Percentiles rank a stretch among this genome's conserved stretches.
Evolutionary conservation across 176 grass and related monocot genomes (phyloP).

Genomic region (Aegilops longissima): DNA sequence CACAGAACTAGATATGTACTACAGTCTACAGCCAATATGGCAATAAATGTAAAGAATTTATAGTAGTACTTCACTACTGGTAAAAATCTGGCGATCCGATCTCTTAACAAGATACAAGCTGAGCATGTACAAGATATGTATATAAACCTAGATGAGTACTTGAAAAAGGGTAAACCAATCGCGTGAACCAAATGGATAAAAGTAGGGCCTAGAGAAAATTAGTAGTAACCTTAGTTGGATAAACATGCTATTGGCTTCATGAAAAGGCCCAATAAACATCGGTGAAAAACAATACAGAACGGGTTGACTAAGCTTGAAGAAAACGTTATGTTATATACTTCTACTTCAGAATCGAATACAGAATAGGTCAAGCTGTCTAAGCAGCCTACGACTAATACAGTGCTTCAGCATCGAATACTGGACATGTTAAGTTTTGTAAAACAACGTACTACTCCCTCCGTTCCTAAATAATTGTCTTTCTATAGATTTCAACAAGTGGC

Average conservation of each 20-base stretch:
- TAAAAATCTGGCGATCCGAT: neutral
- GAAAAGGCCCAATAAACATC: neutral
- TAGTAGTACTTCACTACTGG: neutral
- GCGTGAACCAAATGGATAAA: neutral
- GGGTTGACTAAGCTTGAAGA: neutral
- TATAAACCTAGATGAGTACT: neutral
- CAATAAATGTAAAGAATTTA: slow-evolving; percentile 4
- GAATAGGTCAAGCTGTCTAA: neutral
- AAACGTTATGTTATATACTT: neutral
- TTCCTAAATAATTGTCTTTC: too few species aligned
- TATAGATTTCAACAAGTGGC: too few species aligned
- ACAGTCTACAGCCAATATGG: neutral
- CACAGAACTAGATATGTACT: neutral
- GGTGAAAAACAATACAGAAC: neutral
- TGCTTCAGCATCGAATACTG: neutral
- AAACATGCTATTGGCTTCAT: neutral
- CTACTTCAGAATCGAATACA: neutral
- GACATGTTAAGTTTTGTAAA: neutral
- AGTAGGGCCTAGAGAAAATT: neutral
- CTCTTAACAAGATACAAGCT: neutral
- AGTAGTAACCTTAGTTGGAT: neutral
- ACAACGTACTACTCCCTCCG: neutral
- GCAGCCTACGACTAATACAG: neutral
- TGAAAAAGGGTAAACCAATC: neutral
- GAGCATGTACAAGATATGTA: neutral